Evolutionary conservation across 2,329 filamentous ascomycete genomes (phyloP).

Genomic region (Hortaea werneckii): DNA sequence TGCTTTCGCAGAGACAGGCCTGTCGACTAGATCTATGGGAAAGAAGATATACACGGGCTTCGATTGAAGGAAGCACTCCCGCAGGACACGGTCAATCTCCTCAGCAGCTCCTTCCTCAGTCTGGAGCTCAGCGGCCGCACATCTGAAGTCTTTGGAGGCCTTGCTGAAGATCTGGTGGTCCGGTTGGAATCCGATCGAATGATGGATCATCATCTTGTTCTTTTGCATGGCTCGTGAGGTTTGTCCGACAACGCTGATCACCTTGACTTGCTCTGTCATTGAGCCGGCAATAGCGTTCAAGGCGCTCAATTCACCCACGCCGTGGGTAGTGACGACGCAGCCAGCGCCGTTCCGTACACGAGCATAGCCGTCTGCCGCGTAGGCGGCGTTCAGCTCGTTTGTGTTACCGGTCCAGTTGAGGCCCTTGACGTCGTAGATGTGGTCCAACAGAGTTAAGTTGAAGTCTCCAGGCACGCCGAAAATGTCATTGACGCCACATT

Average conservation of each 20-base stretch:
- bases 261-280: constrained; percentile 34
- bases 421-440: constrained; percentile 30
- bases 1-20: constrained; percentile 27
- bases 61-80: constrained; percentile 33
- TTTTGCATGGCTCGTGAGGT: constrained; percentile 33
- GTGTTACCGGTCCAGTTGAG: constrained; percentile 42
- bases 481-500: constrained; percentile 31
- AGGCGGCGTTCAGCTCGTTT: constrained; percentile 50
- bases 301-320: constrained; percentile 44
- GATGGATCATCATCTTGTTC: constrained; percentile 36
- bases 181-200: constrained; percentile 32
- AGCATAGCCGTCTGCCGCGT: constrained; percentile 49
- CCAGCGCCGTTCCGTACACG: constrained; percentile 42
- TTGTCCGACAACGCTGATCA: constrained; percentile 38
- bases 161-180: constrained; percentile 34
- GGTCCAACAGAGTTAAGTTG: constrained; percentile 36
- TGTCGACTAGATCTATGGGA: constrained; percentile 30
- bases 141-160: constrained; percentile 28
- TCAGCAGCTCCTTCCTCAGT: constrained; percentile 29
- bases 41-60: constrained; percentile 37
- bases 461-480: constrained; percentile 38
- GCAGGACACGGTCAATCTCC: constrained; percentile 35
- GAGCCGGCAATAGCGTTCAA: constrained; percentile 36
- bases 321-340: constrained; percentile 48
- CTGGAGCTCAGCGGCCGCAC: constrained; percentile 32